A percentile compares a stretch with the other conserved stretches of the same genome.
Conservation (phyloP, 83 land plant genomes). For the Picea engelmannii region DNA sequence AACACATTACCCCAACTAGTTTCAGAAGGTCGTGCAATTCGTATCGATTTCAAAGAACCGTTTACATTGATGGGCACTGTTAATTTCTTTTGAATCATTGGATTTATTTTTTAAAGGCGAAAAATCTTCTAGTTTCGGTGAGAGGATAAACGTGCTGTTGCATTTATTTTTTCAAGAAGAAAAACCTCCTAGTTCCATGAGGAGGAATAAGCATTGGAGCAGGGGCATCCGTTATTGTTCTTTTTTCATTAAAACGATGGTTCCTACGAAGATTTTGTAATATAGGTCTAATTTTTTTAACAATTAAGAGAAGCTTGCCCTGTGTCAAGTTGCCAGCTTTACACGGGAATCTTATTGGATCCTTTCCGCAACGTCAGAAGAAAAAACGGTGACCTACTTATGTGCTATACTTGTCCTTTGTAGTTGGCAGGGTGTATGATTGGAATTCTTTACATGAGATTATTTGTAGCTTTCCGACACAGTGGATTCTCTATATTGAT, state of each 20-base stretch:
- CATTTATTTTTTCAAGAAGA: neutral
- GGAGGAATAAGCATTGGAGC: neutral
- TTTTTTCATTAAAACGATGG: neutral
- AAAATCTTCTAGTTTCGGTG: neutral
- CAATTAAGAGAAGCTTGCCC: neutral
- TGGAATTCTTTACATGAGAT: neutral
- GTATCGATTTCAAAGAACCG: slow-evolving; percentile 63
- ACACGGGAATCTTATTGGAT: neutral
- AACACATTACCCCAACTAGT: slow-evolving; percentile 62
- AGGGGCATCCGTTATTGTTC: neutral
- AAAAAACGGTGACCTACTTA: neutral
- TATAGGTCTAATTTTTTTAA: neutral
- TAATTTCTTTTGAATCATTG: slow-evolving; percentile 59
- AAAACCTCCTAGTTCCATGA: neutral
- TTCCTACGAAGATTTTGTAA: slow-evolving; percentile 8
- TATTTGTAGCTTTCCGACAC: neutral
- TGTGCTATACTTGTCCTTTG: neutral
- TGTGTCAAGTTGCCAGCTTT: neutral
- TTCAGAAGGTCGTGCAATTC: slow-evolving; percentile 68
- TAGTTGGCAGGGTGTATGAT: neutral
- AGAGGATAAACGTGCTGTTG: neutral
- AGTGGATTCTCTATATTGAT: neutral
- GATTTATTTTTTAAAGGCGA: neutral
- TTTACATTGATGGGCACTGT: slow-evolving; percentile 55
- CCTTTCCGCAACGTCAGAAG: neutral